Percentiles rank a stretch among this genome's conserved stretches.
Conservation (phyloP, 2,329 filamentous ascomycete species). For the Ophiobolus disseminans region DNA sequence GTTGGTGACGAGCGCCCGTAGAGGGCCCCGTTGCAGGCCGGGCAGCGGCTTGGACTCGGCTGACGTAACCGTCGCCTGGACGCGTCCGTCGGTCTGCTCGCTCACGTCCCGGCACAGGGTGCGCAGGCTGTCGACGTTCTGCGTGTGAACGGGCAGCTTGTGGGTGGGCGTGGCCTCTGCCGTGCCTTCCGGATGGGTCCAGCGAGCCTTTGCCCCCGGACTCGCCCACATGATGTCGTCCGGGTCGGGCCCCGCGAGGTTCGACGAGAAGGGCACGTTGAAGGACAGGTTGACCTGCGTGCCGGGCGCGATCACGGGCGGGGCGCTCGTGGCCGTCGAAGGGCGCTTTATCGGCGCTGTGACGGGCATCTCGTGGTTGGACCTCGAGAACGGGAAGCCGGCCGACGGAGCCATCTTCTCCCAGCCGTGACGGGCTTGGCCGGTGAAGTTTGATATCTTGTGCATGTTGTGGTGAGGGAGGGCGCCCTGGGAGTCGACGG, state of each 20-base stretch:
- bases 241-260: slow-evolving; percentile 87
- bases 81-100: slow-evolving; percentile 66
- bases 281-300: slow-evolving; percentile 90
- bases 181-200: slow-evolving; percentile 90
- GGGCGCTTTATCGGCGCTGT: slow-evolving; percentile 63
- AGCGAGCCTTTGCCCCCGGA: slow-evolving; percentile 83
- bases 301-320: slow-evolving; percentile 75
- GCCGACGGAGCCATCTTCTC: slow-evolving; percentile 69
- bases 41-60: slow-evolving; percentile 73
- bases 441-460: slow-evolving; percentile 73
- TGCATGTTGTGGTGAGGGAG: slow-evolving; percentile 59
- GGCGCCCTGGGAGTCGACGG: slow-evolving; percentile 38
- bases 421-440: slow-evolving; percentile 71
- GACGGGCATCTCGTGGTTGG: slow-evolving; percentile 63
- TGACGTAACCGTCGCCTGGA: slow-evolving; percentile 83
- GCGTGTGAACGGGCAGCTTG: slow-evolving; percentile 88
- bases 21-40: slow-evolving; percentile 58
- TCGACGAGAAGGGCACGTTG: slow-evolving; percentile 95
- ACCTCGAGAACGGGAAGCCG: slow-evolving; percentile 68
- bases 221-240: slow-evolving; percentile 96
- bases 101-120: slow-evolving; percentile 84
- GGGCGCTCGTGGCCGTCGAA: slow-evolving; percentile 52
- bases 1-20: slow-evolving; percentile 70
- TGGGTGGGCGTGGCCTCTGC: slow-evolving; percentile 84
- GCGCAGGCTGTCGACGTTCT: slow-evolving; percentile 81